These are phyloP conservation scores for Ceratocystis colombiana DNA, from an alignment of 2,329 filamentous ascomycete species.

Conservation along the genomic window DNA sequence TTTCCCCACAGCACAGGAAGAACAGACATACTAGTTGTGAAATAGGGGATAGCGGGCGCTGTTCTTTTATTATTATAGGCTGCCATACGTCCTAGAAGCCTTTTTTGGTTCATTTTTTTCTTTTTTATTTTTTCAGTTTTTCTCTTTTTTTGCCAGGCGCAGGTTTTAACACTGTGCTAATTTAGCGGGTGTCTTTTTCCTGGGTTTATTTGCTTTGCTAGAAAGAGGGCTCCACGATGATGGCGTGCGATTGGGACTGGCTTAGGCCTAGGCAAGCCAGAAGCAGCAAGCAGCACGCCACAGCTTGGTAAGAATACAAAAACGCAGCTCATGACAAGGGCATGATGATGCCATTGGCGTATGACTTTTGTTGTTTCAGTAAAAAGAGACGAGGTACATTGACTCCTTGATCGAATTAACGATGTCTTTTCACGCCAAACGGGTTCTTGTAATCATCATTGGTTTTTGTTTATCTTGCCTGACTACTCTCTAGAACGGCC, in stretches of 20 bases:
- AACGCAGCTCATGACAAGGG: conserved; percentile 4
- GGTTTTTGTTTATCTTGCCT: neutral
- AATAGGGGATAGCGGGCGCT: conserved; percentile 5
- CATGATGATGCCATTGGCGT: conserved; percentile 11
- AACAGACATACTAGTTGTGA: neutral
- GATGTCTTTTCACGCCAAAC: neutral
- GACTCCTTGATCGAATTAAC: neutral
- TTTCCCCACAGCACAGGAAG: neutral
- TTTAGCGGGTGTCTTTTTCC: conserved; percentile 9
- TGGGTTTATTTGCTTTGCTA: neutral
- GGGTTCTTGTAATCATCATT: neutral
- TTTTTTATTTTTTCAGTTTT: too few relatives aligned
- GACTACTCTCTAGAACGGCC: neutral
- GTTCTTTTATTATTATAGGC: neutral
- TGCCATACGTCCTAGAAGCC: neutral
- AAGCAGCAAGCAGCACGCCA: conserved; percentile 3
- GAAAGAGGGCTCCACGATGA: conserved; percentile 2
- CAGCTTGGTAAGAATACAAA: neutral
- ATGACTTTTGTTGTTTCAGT: neutral
- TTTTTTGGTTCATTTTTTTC: neutral
- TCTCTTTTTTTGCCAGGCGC: neutral
- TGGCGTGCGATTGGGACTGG: conserved; percentile 13
- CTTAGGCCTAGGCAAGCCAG: neutral
- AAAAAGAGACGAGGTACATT: neutral
- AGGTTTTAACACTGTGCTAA: neutral